These are phyloP conservation scores for Gossypium thurberi DNA, from an alignment of 345 rosid species.

Conservation along the genomic window DNA sequence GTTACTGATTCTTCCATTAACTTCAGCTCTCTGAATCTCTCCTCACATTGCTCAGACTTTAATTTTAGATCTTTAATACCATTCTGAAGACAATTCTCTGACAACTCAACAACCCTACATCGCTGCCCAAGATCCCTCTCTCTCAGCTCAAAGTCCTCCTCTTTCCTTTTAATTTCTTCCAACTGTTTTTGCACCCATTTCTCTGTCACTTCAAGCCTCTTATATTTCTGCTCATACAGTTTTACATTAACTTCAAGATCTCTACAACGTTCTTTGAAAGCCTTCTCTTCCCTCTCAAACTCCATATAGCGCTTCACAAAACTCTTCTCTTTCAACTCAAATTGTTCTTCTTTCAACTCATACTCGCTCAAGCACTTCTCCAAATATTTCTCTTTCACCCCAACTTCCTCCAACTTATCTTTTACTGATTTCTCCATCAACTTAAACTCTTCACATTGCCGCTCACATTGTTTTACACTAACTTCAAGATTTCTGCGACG, in stretches of 20 bases:
- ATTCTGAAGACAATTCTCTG: slow-evolving; percentile 1
- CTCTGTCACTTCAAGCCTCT: not conserved
- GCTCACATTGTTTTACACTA: slow-evolving; percentile 7
- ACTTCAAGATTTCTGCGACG: slow-evolving; percentile 7
- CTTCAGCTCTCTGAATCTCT: not conserved
- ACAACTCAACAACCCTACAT: not conserved
- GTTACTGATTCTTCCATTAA: not conserved
- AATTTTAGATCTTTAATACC: not conserved
- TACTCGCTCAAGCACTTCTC: not conserved
- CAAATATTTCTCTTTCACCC: too few species aligned
- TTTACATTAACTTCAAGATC: not conserved
- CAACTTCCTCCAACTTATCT: not conserved
- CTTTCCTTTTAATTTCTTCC: not conserved
- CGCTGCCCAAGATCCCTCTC: not conserved
- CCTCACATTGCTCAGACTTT: slow-evolving; percentile 5
- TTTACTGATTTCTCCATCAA: too few species aligned
- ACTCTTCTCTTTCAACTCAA: not conserved
- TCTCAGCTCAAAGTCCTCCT: not conserved
- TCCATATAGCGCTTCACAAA: not conserved
- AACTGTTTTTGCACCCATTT: not conserved
- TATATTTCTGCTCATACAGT: not conserved
- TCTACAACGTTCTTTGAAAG: not conserved
- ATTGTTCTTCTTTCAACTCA: not conserved
- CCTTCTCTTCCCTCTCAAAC: not conserved
- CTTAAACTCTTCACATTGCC: not conserved